Conservation (phyloP, 176 grass and related monocot genomes). For the Cymbopogon citratus region DNA sequence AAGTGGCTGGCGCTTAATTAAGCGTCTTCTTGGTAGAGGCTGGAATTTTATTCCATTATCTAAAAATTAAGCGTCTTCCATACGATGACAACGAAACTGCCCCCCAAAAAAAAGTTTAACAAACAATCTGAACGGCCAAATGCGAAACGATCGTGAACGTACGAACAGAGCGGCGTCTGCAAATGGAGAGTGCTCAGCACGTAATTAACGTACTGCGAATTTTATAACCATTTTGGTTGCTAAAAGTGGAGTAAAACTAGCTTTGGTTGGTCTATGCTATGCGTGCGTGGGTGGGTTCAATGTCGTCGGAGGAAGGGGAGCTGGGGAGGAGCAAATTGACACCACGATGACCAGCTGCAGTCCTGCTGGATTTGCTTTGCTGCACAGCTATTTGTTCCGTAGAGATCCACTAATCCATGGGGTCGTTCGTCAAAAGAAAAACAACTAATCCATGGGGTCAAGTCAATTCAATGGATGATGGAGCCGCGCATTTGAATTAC, state of each 20-base stretch:
- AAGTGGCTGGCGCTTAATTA: not conserved
- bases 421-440: no score
- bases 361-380: not conserved
- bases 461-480: no score
- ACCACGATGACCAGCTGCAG: not conserved
- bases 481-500: not conserved
- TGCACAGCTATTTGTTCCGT: not conserved
- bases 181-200: not conserved
- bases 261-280: not conserved
- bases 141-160: not conserved
- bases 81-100: not conserved
- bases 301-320: not conserved
- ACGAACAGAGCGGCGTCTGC: not conserved
- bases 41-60: no score
- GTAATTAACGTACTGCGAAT: not conserved
- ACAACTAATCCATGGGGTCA: no score
- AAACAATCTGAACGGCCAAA: not conserved
- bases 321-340: not conserved
- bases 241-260: not conserved
- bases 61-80: no score
- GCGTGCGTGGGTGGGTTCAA: not conserved
- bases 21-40: no score
- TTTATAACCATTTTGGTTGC: not conserved
- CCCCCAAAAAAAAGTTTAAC: not conserved
- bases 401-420: not conserved